Conservation (phyloP, 129 eudicot species). For the Flaveria sonorensis region DNA sequence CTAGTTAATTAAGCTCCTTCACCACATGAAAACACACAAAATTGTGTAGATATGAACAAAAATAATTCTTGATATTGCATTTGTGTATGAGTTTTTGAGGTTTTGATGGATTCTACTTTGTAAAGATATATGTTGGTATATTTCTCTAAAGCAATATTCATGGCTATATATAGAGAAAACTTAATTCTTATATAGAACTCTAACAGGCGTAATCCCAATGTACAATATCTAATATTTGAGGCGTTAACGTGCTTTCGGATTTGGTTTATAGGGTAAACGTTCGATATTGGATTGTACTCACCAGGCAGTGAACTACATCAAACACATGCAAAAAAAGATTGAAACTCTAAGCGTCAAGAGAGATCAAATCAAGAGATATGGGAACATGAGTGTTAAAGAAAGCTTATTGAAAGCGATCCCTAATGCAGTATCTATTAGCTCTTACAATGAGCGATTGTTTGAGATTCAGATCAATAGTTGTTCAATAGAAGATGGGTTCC, state of each 20-base stretch:
- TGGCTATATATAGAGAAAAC: no score
- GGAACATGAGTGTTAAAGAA: background rate
- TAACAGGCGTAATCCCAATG: no score
- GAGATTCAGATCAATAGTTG: conserved; percentile 50
- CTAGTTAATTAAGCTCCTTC: background rate
- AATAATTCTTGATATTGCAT: background rate
- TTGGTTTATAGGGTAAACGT: conserved; percentile 53
- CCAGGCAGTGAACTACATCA: conserved; percentile 55
- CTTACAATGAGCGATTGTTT: conserved; percentile 31
- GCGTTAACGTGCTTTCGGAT: background rate
- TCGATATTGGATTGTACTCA: conserved; percentile 63
- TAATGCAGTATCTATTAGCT: conserved; percentile 36
- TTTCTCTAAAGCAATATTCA: no score
- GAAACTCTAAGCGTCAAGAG: conserved; percentile 37
- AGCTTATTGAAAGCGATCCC: conserved; percentile 4
- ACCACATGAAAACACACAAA: no score
- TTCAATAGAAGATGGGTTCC: conserved; percentile 34
- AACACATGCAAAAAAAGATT: conserved; percentile 47
- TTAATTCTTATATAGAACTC: no score
- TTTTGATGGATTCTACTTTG: no score
- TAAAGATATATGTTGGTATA: no score
- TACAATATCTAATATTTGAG: no score
- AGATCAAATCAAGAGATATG: conserved; percentile 43
- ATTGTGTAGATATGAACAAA: background rate
- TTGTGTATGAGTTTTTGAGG: no score